Percentiles rank a stretch among this genome's conserved stretches.
phyloP scores from a whole-genome alignment of 2,329 filamentous ascomycete species.

The Exophiala mesophila region DNA sequence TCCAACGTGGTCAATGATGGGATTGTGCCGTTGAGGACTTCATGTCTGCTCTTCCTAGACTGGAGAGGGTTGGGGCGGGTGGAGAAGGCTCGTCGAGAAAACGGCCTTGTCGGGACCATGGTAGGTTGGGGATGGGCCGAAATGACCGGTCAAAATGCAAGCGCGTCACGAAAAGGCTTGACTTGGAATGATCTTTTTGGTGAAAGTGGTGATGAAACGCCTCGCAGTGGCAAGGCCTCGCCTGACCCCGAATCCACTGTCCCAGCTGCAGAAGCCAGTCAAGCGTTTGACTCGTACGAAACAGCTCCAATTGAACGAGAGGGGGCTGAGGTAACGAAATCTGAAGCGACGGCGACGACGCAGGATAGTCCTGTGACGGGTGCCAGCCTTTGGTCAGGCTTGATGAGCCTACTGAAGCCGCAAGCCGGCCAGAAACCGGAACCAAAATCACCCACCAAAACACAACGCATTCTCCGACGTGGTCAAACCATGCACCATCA shows the following conservation, averaged over 20 bases:
- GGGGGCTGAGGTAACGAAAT: slow-evolving; percentile 16
- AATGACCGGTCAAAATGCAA: slow-evolving; percentile 64
- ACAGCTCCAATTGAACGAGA: slow-evolving; percentile 8
- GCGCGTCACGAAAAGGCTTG: slow-evolving; percentile 45
- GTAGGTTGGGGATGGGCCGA: slow-evolving; percentile 95
- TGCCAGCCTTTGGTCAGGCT: slow-evolving; percentile 53
- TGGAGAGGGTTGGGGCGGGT: slow-evolving; percentile 92
- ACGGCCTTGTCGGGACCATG: slow-evolving; percentile 85
- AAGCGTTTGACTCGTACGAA: slow-evolving; percentile 21
- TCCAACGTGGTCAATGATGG: slow-evolving; percentile 83
- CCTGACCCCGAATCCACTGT: slow-evolving; percentile 22
- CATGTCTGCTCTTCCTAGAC: slow-evolving; percentile 91
- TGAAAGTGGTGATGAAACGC: slow-evolving; percentile 24
- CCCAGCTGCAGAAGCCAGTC: slow-evolving; percentile 24
- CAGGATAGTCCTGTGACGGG: slow-evolving; percentile 17
- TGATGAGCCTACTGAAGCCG: slow-evolving; percentile 71
- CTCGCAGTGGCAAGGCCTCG: slow-evolving; percentile 19
- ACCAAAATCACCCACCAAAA: slow-evolving; percentile 45
- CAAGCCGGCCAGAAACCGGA: slow-evolving; percentile 35
- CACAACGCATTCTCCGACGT: slow-evolving; percentile 67
- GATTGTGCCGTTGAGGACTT: slow-evolving; percentile 90
- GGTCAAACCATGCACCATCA: slow-evolving; percentile 65
- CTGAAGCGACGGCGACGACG: slow-evolving; percentile 9
- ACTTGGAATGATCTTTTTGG: slow-evolving; percentile 28
- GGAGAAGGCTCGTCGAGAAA: slow-evolving; percentile 88